Conservation (phyloP, 148 eudicot species). For the Beta vulgaris region DNA sequence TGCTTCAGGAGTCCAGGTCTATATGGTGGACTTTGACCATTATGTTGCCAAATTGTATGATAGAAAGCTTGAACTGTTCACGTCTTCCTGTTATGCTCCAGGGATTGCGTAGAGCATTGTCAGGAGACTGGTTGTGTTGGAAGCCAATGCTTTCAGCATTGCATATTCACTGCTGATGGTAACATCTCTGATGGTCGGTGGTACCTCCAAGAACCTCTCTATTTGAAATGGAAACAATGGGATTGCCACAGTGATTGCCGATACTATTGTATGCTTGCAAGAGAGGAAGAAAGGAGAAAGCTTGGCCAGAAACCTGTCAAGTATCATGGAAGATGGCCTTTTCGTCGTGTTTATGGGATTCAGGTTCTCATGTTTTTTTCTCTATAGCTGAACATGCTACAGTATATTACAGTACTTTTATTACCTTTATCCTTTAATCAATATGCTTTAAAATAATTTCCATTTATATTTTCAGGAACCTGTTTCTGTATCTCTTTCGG, state of each 20-base stretch:
- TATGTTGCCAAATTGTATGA: neutral
- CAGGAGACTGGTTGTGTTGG: conserved; percentile 88
- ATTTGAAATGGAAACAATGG: conserved; percentile 91
- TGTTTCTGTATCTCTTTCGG: conserved; percentile 79
- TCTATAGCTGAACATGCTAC: neutral
- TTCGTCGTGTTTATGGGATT: conserved; percentile 75
- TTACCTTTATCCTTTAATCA: neutral
- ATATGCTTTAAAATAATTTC: neutral
- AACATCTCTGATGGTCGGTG: conserved; percentile 60
- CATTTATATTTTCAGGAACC: conserved; percentile 59
- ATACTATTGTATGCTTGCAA: conserved; percentile 77
- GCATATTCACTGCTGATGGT: conserved; percentile 76
- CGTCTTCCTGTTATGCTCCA: conserved; percentile 17
- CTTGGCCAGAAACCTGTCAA: conserved; percentile 70
- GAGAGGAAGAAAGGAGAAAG: conserved; percentile 75
- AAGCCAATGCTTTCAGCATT: conserved; percentile 66
- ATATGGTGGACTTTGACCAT: no score
- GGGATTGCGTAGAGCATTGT: conserved; percentile 79
- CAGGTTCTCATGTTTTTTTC: conserved; percentile 46
- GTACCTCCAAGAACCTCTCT: conserved; percentile 97
- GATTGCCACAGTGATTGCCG: conserved; percentile 84
- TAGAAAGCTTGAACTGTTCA: neutral
- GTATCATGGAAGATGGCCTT: conserved; percentile 96
- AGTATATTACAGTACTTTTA: neutral
- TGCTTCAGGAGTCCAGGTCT: no score